Conservation (phyloP, 129 eudicot species). For the Lactuca saligna region DNA sequence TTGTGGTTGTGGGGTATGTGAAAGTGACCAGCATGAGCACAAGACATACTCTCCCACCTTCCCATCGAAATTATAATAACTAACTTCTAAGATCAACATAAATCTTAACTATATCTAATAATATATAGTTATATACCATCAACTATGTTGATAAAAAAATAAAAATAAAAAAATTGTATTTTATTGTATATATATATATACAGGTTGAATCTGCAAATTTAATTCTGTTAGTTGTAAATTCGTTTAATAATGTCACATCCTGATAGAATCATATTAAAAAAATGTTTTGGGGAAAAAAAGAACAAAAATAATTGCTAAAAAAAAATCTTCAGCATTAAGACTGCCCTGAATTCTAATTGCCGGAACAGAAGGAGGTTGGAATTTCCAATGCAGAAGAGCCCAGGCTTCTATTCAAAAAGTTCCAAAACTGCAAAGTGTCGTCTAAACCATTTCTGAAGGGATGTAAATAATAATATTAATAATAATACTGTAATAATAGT, state of each 20-base stretch:
- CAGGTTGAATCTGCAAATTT: neutral
- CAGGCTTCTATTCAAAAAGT: constrained; percentile 35
- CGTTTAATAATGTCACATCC: neutral
- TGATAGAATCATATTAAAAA: constrained; percentile 6
- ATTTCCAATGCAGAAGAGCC: constrained; percentile 45
- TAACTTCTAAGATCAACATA: constrained; percentile 5
- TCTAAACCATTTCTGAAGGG: constrained; percentile 23
- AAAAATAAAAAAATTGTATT: neutral
- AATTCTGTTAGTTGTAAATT: neutral
- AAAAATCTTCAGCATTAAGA: constrained; percentile 23
- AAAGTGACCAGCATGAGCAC: constrained; percentile 30
- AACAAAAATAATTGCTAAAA: constrained; percentile 13
- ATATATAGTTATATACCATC: neutral
- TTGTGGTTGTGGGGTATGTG: constrained; percentile 18
- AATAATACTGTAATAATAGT: constrained; percentile 22
- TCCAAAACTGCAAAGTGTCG: constrained; percentile 33
- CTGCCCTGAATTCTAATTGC: constrained; percentile 47
- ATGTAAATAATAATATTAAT: constrained; percentile 24
- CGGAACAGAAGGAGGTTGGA: constrained; percentile 45
- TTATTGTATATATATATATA: neutral
- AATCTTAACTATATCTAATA: neutral
- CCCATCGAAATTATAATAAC: constrained; percentile 17
- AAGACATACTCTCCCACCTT: constrained; percentile 34
- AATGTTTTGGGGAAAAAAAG: constrained; percentile 16
- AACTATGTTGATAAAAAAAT: neutral